Base-by-base conservation (phyloP, 2,329 filamentous ascomycete genomes). In the Penicillium capsulatum region DNA sequence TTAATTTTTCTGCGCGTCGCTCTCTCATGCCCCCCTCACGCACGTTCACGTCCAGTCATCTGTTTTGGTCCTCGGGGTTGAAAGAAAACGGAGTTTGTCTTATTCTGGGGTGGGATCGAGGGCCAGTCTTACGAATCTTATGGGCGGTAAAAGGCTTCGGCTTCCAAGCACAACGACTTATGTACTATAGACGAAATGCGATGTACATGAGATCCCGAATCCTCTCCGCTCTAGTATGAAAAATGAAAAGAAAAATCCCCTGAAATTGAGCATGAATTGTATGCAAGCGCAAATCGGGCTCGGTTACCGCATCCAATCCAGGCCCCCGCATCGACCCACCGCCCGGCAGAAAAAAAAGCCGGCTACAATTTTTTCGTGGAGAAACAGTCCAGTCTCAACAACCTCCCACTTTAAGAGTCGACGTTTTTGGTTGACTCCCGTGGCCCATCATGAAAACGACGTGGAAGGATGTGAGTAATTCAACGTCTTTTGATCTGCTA, bases 361-460 rank as follows among this genome's bases (percentile, higher is more conserved):
- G 51, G 38, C 46, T 50, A 48, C 48, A 47, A 54, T 53, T 53
- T 55, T 55, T 55, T 54, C 49, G 39, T 45, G 52, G 50, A 54
- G 51, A 45, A 43, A 37, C 36, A 48, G 50, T 36, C 41, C 9
- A 45, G 46, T 44, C 41, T 43, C 48, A 50, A 52, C 49, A 50
- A 46, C 40, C 26, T 45, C 51, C 44, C 53, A 47, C 51, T 47
- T 44, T 37, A 34, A 60, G 55, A 59, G 54, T 60, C 52, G 44
- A 34, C 44, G 40, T 20, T 33, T 28, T n/a, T 22, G 22, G 45
- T 50, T 48, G 48, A 52, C 53, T 59, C 54, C 49, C 40, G 48
- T 48, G 60, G 50, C 53, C 58, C 60, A 65, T 60, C 60, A 77
- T 78, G 74, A 78, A 77, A 72, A 77, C 73, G 33, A 76, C 75